Base-by-base conservation (phyloP, 2,329 filamentous ascomycete genomes). In the Aspergillus fumigatus region DNA sequence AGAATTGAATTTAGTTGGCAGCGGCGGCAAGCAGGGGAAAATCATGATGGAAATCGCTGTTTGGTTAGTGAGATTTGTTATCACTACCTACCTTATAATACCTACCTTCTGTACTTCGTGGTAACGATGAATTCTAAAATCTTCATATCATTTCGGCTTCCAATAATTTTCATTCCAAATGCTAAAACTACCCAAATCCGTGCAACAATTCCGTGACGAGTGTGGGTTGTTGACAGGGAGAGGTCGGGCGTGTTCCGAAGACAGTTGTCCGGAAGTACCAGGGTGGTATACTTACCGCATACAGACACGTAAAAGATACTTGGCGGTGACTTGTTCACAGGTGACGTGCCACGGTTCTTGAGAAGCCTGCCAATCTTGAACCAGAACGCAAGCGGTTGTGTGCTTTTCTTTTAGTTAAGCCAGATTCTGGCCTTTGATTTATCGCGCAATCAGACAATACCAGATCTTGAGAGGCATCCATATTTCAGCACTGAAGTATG, bases 11-110 rank as follows among this genome's bases (percentile, higher is more conserved):
- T 61, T 62, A 59, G 59, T 61, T 64, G 61, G 58, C 60, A 63
- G 59, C 58, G 62, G 60, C 60, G 58, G 59, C 56, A 64, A 64
- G 60, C 60, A 61, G 60, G 59, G 60, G 60, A 55, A 62, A 61
- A 57, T 45, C 19, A 23, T 45, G 19, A 45, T 17, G 14, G 4
- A 43, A 43, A 43, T 43, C 19, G 40, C 10, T 41, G 9, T 17
- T 43, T 17, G 40, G 40, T 43, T 17, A 52, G 25, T 48, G 55
- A 32, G 26, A 50, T 50, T 50, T 29, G 11, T 26, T 10, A 26
- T 25, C 21, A 48, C 27, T 26, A 17, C 4, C 27, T 26, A 17
- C 4, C 29, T 29, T 14, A 48, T 48, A 8, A 48, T 48, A 48
- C 27, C 47, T 17, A 35, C 32, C 27, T 10, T 17, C 27, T 23